These are phyloP conservation scores for Simplicillium sp. DNA, from an alignment of 2,329 filamentous ascomycete species.

Conservation along the genomic window DNA sequence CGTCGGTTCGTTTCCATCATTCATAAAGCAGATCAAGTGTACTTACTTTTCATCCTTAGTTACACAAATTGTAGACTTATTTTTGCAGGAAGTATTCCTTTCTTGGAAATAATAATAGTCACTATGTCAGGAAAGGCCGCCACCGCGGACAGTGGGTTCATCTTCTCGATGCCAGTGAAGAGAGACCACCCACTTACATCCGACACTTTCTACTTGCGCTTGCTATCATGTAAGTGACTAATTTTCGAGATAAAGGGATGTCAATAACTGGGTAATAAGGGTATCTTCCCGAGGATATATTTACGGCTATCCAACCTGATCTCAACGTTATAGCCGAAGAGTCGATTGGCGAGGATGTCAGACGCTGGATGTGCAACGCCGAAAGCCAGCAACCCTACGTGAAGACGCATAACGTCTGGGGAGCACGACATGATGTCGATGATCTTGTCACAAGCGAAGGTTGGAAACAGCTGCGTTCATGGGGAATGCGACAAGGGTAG, in stretches of 20 bases:
- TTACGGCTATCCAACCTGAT: background rate
- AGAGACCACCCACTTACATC: constrained; percentile 2
- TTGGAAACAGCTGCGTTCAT: constrained; percentile 6
- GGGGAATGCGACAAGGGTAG: constrained; percentile 6
- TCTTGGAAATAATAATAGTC: too few relatives aligned
- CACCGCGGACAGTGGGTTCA: constrained; percentile 4
- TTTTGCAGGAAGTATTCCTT: too few relatives aligned
- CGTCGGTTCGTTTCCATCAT: too few relatives aligned
- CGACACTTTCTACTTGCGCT: constrained; percentile 4
- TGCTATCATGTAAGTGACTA: background rate
- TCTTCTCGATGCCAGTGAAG: constrained; percentile 3
- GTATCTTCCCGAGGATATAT: constrained; percentile 3
- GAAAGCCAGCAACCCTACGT: constrained; percentile 7
- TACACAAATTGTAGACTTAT: too few relatives aligned
- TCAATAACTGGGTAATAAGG: background rate
- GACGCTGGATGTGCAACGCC: constrained; percentile 6
- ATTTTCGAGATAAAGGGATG: background rate
- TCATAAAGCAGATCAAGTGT: too few relatives aligned
- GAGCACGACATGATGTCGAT: constrained; percentile 5
- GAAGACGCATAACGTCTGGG: constrained; percentile 7
- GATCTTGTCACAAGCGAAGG: constrained; percentile 8
- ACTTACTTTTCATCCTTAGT: too few relatives aligned
- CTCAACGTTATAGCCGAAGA: constrained; percentile 2
- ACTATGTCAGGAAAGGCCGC: constrained; percentile 7
- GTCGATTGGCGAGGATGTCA: constrained; percentile 2